phyloP scores from a whole-genome alignment of 2,329 filamentous ascomycete species.

The Fusarium subglutinans region DNA sequence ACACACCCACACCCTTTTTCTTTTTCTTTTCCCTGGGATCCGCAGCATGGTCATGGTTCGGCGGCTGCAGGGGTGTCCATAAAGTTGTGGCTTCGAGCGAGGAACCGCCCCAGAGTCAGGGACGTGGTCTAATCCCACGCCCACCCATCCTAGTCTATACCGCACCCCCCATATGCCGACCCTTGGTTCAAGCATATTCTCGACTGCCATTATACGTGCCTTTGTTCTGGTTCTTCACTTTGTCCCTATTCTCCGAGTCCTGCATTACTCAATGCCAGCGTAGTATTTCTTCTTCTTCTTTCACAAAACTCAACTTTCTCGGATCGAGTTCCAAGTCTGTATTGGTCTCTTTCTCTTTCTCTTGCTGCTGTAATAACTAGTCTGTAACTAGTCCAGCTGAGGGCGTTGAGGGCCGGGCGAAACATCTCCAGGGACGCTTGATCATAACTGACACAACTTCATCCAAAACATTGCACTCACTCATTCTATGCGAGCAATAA shows the following conservation, averaged over 20 bases:
- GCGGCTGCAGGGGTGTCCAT: constrained; percentile 8
- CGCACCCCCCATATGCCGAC: constrained; percentile 12
- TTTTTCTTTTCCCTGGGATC: constrained; percentile 16
- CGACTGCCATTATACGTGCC: constrained; percentile 1
- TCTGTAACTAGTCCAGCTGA: constrained; percentile 26
- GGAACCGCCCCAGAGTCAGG: constrained; percentile 12
- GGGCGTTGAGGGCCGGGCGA: constrained; percentile 32
- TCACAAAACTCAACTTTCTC: background rate
- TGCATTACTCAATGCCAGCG: background rate
- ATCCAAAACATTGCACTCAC: constrained; percentile 28
- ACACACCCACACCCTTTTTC: constrained; percentile 15
- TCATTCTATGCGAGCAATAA: constrained; percentile 41
- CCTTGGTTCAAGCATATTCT: constrained; percentile 3
- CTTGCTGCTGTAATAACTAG: constrained; percentile 31
- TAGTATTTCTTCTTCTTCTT: background rate
- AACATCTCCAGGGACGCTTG: constrained; percentile 35
- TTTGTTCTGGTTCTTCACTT: constrained; percentile 20
- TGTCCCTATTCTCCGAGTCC: constrained; percentile 3
- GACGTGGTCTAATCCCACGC: constrained; percentile 7
- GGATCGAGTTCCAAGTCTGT: constrained; percentile 15
- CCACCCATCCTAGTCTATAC: background rate
- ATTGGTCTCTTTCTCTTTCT: background rate
- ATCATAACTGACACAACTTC: constrained; percentile 34
- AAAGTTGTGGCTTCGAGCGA: constrained; percentile 17
- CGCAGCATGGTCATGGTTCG: constrained; percentile 18